phyloP scores from a whole-genome alignment of 371 early-diverging fungal genomes.

The Basidiobolus meristosporus region DNA sequence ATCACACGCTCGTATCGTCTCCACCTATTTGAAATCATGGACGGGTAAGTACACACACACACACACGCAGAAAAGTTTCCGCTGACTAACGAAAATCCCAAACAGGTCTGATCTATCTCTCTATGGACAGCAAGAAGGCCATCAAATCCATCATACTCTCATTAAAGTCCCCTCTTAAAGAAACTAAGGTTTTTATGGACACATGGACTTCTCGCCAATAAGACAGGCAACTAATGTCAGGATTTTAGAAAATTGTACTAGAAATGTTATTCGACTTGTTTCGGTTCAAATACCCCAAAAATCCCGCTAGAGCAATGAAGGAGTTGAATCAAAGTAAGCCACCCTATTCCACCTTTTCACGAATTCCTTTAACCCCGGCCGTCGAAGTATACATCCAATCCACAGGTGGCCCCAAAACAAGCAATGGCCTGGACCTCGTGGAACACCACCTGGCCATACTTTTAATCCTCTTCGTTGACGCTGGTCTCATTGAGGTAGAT shows the following conservation, averaged over 20 bases:
- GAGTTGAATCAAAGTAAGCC: not conserved
- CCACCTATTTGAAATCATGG: slow-evolving; percentile 51
- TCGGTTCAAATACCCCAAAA: slow-evolving; percentile 36
- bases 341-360: not conserved
- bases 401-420: slow-evolving; percentile 3
- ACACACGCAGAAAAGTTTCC: not conserved
- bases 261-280: slow-evolving; percentile 66
- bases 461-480: slow-evolving; percentile 54
- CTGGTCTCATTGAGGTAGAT: slow-evolving; percentile 53
- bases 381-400: not conserved
- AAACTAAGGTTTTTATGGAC: slow-evolving; percentile 30
- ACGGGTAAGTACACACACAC: slow-evolving; percentile 19
- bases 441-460: slow-evolving; percentile 53
- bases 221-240: not conserved
- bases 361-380: not conserved
- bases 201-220: not conserved
- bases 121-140: slow-evolving; percentile 47
- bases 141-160: slow-evolving; percentile 56
- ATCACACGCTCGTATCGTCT: slow-evolving; percentile 31
- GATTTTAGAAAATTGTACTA: slow-evolving; percentile 37
- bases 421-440: slow-evolving; percentile 32
- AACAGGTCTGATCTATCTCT: slow-evolving; percentile 42
- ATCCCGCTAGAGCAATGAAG: not conserved
- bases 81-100: not conserved
- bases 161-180: slow-evolving; percentile 47